phyloP scores from a whole-genome alignment of 805 yeast genomes.

The Nakazawaea holstii region DNA sequence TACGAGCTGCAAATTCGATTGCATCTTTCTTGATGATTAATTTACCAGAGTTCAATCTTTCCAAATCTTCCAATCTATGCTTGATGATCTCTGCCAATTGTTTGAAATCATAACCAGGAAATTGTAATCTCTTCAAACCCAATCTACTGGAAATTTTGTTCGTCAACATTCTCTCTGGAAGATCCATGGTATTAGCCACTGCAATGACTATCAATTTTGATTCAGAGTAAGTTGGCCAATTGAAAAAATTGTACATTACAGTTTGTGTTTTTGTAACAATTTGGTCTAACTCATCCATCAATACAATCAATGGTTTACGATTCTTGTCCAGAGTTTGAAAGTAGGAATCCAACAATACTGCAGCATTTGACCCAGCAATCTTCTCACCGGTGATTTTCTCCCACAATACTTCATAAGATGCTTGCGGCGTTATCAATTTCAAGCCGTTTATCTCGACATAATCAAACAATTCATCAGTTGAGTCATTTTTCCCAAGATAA shows the following conservation, averaged over 20 bases:
- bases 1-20: constrained; percentile 85
- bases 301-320: constrained; percentile 60
- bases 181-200: constrained; percentile 95
- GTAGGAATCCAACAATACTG: constrained; percentile 62
- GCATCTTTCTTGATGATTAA: constrained; percentile 62
- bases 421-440: constrained; percentile 71
- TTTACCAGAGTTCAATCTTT: constrained; percentile 30
- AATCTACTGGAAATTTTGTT: constrained; percentile 89
- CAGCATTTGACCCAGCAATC: constrained; percentile 59
- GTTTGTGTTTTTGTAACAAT: constrained; percentile 76
- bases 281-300: constrained; percentile 93
- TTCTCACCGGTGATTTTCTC: constrained; percentile 58
- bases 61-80: constrained; percentile 55
- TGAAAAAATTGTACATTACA: constrained; percentile 92
- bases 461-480: constrained; percentile 42
- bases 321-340: constrained; percentile 40
- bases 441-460: constrained; percentile 89
- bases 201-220: constrained; percentile 86
- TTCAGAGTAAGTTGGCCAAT: constrained; percentile 86
- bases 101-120: constrained; percentile 79
- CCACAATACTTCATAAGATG: constrained; percentile 83
- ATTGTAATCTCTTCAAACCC: constrained; percentile 82
- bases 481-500: constrained; percentile 16
- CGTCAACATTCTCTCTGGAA: constrained; percentile 83
- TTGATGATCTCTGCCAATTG: constrained; percentile 74